Base-by-base conservation (phyloP, 1,139 yeast species). In the Scheffersomyces segobiensis region DNA sequence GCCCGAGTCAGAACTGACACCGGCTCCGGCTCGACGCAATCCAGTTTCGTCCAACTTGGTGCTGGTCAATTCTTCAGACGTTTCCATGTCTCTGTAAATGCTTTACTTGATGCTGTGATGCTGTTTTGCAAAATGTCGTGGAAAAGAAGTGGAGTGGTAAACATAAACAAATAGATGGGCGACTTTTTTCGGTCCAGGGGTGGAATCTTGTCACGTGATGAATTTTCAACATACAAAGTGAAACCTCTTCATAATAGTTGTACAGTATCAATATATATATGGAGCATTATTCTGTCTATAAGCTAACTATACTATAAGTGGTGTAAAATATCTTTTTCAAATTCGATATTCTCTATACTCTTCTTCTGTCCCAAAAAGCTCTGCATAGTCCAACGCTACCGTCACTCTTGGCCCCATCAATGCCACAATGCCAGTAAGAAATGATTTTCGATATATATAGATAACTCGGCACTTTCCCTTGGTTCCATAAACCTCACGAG, bases 401-500 rank as follows among this genome's bases (percentile, higher is more conserved):
- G 67, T 63, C n/a, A 66, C 58, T 64, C 10, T 79, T 73, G 74
- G 75, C 0, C 92, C 93, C 85, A 88, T 87, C 55, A 87, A 79
- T 46, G 85, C 89, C 24, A 85, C 61, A 7, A 88, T 70, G 0
- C 91, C 93, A 60, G 86, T 83, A 22, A 77, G 66, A 54, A 77
- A 77, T 0, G 82, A 86, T 7, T 76, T 71, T 14, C 72, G 71
- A 53, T 76, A 74, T 5, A 83, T 73, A 59, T 81, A 79, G 1
- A 87, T 67, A 2, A 87, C 79, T 56, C 88, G 75, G 50, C 88
- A 80, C 53, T 71, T 75, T 4, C 76, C 81, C 0, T 70, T 69
- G 0, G 71, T 65, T 0, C 89, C 90, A 59, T 80, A 77, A 1
- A 86, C 67, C 24, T 72, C 72, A 39, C 70, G 67, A 0, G 90